These are phyloP conservation scores for Cryptococcus jaspeensis DNA, from an alignment of 1,284 basidiomycete genomes.

Conservation along the genomic window DNA sequence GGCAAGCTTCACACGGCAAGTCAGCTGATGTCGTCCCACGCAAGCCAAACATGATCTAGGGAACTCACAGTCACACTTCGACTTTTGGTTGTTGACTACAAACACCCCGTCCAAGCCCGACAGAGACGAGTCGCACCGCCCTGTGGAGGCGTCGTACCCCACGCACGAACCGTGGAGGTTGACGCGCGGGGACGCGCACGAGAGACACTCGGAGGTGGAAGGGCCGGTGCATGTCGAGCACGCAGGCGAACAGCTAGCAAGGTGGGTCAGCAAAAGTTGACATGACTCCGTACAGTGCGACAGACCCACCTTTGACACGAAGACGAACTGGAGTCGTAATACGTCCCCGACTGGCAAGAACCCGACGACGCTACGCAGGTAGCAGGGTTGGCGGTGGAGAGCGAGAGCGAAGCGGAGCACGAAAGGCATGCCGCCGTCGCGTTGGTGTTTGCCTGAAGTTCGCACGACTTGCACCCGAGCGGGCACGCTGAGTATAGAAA, in stretches of 20 bases:
- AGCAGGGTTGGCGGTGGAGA: slow-evolving; percentile 34
- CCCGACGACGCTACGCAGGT: slow-evolving; percentile 32
- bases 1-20: slow-evolving; percentile 39
- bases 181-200: slow-evolving; percentile 39
- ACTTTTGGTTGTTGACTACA: slow-evolving; percentile 45
- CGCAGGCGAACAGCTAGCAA: slow-evolving; percentile 42
- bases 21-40: background rate
- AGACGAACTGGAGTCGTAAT: slow-evolving; percentile 32
- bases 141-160: slow-evolving; percentile 40
- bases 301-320: slow-evolving; percentile 36
- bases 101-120: slow-evolving; percentile 35
- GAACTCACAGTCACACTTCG: slow-evolving; percentile 50
- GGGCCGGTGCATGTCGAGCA: slow-evolving; percentile 50
- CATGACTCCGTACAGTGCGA: background rate
- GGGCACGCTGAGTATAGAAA: slow-evolving; percentile 49
- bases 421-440: slow-evolving; percentile 19
- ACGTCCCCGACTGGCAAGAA: slow-evolving; percentile 37
- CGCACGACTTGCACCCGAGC: slow-evolving; percentile 45
- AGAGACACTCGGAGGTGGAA: slow-evolving; percentile 39
- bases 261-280: background rate
- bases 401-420: slow-evolving; percentile 33
- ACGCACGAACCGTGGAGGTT: slow-evolving; percentile 47
- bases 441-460: slow-evolving; percentile 27
- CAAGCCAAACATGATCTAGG: background rate
- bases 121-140: slow-evolving; percentile 47